A percentile compares a stretch with the other conserved stretches of the same genome.
phyloP scores from a whole-genome alignment of 805 yeast species.

The Komagataella ulmi region DNA sequence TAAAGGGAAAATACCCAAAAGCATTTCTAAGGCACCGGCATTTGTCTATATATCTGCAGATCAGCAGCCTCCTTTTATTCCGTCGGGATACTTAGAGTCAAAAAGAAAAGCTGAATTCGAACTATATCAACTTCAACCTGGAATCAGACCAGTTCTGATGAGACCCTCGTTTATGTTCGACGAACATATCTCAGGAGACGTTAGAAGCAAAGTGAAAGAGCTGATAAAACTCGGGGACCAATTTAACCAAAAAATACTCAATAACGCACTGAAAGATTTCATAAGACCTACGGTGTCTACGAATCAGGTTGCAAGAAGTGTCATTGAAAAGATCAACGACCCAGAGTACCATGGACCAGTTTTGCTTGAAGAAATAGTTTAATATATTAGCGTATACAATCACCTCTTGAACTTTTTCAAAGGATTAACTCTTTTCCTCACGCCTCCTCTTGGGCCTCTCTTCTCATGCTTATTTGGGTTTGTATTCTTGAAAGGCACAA shows the following conservation, averaged over 20 bases:
- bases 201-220: conserved; percentile 27
- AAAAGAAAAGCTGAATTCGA: conserved; percentile 69
- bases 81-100: conserved; percentile 57
- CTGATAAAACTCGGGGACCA: conserved; percentile 28
- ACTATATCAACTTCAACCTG: conserved; percentile 22
- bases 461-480: conserved; percentile 21
- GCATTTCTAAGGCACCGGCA: conserved; percentile 8
- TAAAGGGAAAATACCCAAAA: conserved; percentile 4
- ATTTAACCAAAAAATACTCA: conserved; percentile 27
- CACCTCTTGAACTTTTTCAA: conserved; percentile 26
- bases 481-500: conserved; percentile 57
- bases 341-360: conserved; percentile 42
- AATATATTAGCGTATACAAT: background rate
- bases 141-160: conserved; percentile 48
- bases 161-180: conserved; percentile 85
- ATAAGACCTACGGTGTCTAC: conserved; percentile 56
- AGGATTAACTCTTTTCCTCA: conserved; percentile 34
- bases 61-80: conserved; percentile 50
- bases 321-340: conserved; percentile 42
- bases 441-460: conserved; percentile 14
- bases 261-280: conserved; percentile 29
- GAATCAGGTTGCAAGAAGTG: conserved; percentile 49
- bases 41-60: conserved; percentile 81
- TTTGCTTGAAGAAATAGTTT: conserved; percentile 33
- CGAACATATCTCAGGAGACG: conserved; percentile 16